These are phyloP conservation scores for Tulasnella sp. DNA, from an alignment of 768 basidiomycete species.

Conservation along the genomic window DNA sequence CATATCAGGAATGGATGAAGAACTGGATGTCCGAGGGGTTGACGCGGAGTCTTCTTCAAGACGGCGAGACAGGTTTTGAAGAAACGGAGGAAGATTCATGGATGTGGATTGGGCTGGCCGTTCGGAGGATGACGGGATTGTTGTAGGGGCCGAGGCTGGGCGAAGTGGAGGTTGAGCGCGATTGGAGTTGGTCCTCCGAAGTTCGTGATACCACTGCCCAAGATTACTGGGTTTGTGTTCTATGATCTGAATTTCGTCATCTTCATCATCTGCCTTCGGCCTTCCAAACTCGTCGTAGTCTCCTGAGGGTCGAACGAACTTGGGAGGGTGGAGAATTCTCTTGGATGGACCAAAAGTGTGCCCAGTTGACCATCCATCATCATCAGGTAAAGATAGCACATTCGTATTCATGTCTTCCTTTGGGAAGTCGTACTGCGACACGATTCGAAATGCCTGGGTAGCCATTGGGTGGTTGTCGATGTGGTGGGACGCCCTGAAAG, in stretches of 20 bases:
- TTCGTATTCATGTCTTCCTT: slow-evolving; percentile 23
- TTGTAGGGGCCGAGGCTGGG: slow-evolving; percentile 24
- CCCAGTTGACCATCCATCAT: slow-evolving; percentile 33
- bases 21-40: not conserved
- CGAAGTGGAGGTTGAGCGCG: slow-evolving; percentile 26
- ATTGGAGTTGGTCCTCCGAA: slow-evolving; percentile 21
- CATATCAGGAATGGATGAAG: slow-evolving; percentile 47
- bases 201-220: slow-evolving; percentile 43
- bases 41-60: not conserved
- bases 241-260: slow-evolving; percentile 16
- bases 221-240: slow-evolving; percentile 12
- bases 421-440: slow-evolving; percentile 45
- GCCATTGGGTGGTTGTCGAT: slow-evolving; percentile 31
- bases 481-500: not conserved
- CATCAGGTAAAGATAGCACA: slow-evolving; percentile 28
- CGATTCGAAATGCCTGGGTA: slow-evolving; percentile 38
- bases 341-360: slow-evolving; percentile 29
- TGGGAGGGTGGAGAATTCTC: slow-evolving; percentile 32
- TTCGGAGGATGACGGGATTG: slow-evolving; percentile 21
- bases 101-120: not conserved
- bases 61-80: not conserved
- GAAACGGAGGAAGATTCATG: slow-evolving; percentile 26
- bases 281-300: slow-evolving; percentile 35
- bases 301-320: slow-evolving; percentile 49
- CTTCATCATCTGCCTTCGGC: slow-evolving; percentile 18